Percentiles rank a stretch among this genome's conserved stretches.
Conservation (phyloP, 2,329 filamentous ascomycete genomes). For the Sphaerulina musiva region DNA sequence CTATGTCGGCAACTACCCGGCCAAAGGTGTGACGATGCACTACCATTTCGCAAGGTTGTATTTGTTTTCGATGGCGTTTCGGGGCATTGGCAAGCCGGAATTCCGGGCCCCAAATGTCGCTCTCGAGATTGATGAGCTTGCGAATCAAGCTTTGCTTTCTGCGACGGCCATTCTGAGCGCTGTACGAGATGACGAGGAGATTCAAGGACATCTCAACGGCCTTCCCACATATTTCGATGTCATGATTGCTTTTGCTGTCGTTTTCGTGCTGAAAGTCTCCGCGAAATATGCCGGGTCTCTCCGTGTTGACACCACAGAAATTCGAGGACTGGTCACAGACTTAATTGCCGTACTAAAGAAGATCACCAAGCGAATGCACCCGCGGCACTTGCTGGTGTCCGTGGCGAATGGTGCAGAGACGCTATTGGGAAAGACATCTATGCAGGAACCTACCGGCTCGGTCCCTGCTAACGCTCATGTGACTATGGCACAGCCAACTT, state of each 20-base stretch:
- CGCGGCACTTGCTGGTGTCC: conserved; percentile 27
- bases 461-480: conserved; percentile 27
- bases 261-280: conserved; percentile 30
- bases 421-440: conserved; percentile 23
- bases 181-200: conserved; percentile 25
- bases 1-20: conserved; percentile 28
- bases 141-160: conserved; percentile 24
- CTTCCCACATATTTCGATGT: conserved; percentile 31
- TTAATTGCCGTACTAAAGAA: conserved; percentile 26
- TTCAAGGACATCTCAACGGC: conserved; percentile 27
- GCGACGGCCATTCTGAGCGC: conserved; percentile 26
- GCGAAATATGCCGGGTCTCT: conserved; percentile 28
- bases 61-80: conserved; percentile 27
- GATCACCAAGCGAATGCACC: conserved; percentile 29
- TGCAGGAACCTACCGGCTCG: conserved; percentile 15
- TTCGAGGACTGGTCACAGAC: conserved; percentile 22
- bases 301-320: conserved; percentile 26
- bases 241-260: conserved; percentile 31
- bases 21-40: conserved; percentile 27
- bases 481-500: conserved; percentile 27
- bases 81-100: conserved; percentile 23
- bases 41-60: conserved; percentile 29
- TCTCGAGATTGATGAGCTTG: conserved; percentile 29
- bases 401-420: conserved; percentile 26
- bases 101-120: conserved; percentile 25